phyloP scores from a whole-genome alignment of 2,329 filamentous ascomycete species.

The Colletotrichum musae region DNA sequence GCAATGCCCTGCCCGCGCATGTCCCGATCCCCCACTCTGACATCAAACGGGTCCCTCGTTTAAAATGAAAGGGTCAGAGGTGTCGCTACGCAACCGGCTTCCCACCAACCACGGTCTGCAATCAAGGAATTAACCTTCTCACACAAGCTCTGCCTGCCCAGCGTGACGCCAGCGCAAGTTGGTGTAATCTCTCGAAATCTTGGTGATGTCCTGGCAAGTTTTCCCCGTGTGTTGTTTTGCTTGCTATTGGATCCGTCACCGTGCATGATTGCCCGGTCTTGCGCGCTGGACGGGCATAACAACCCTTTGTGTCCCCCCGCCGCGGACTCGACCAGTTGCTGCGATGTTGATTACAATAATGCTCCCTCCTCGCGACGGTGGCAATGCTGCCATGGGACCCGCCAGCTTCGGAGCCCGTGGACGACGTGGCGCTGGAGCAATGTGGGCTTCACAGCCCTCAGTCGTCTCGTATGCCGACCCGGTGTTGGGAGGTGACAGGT shows the following conservation, averaged over 20 bases:
- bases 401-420: neutral
- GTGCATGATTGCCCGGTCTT: constrained; percentile 12
- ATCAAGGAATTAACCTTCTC: constrained; percentile 39
- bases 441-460: neutral
- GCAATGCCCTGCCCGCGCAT: constrained; percentile 23
- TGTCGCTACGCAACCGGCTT: constrained; percentile 26
- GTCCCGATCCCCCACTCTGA: constrained; percentile 38
- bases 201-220: constrained; percentile 23
- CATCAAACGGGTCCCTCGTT: constrained; percentile 37
- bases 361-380: constrained; percentile 5
- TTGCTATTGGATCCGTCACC: constrained; percentile 12
- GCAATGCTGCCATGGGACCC: neutral
- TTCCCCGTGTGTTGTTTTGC: constrained; percentile 23
- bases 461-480: constrained; percentile 12
- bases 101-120: constrained; percentile 34
- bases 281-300: constrained; percentile 11
- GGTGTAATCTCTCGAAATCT: constrained; percentile 34
- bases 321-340: constrained; percentile 6
- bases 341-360: constrained; percentile 5
- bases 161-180: constrained; percentile 27
- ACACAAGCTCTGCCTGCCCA: constrained; percentile 28
- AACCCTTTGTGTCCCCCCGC: constrained; percentile 10
- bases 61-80: constrained; percentile 40
- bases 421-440: neutral
- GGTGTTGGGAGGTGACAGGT: constrained; percentile 7